phyloP scores from a whole-genome alignment of 768 basidiomycete species.

The Phlebiopsis flavidoalba region DNA sequence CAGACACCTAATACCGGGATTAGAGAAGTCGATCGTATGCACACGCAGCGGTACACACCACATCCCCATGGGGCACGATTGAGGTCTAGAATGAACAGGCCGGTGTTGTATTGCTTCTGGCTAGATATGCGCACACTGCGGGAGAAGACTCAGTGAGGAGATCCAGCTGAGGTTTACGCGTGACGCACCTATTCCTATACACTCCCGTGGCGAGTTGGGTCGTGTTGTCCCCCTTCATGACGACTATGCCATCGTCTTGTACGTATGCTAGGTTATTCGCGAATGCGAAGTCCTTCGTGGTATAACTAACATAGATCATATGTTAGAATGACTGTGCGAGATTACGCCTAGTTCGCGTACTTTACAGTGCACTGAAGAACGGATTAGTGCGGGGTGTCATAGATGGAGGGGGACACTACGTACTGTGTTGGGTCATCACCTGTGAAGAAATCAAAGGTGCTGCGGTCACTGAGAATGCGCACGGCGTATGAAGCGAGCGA shows the following conservation, averaged over 20 bases:
- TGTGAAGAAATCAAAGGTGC: constrained; percentile 57
- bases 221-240: constrained; percentile 76
- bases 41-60: constrained; percentile 36
- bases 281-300: constrained; percentile 51
- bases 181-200: constrained; percentile 53
- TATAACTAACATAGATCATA: constrained; percentile 44
- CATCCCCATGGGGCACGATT: constrained; percentile 87
- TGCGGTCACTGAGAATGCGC: constrained; percentile 17
- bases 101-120: constrained; percentile 58
- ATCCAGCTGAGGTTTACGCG: not conserved
- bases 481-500: not conserved
- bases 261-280: constrained; percentile 51
- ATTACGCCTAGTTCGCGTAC: constrained; percentile 34
- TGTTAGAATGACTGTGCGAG: not conserved
- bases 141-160: not conserved
- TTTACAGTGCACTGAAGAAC: constrained; percentile 53
- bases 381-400: constrained; percentile 19
- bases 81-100: constrained; percentile 81
- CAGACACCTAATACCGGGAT: constrained; percentile 50
- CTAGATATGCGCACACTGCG: constrained; percentile 74
- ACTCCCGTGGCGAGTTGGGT: constrained; percentile 48
- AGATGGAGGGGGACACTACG: constrained; percentile 16
- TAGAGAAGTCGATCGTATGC: constrained; percentile 1
- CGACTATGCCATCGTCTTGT: constrained; percentile 49
- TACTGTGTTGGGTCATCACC: constrained; percentile 66